A percentile compares a stretch with the other conserved stretches of the same genome.
Conservation (phyloP, 2,329 filamentous ascomycete species). For the Metarhizium guizhouense region DNA sequence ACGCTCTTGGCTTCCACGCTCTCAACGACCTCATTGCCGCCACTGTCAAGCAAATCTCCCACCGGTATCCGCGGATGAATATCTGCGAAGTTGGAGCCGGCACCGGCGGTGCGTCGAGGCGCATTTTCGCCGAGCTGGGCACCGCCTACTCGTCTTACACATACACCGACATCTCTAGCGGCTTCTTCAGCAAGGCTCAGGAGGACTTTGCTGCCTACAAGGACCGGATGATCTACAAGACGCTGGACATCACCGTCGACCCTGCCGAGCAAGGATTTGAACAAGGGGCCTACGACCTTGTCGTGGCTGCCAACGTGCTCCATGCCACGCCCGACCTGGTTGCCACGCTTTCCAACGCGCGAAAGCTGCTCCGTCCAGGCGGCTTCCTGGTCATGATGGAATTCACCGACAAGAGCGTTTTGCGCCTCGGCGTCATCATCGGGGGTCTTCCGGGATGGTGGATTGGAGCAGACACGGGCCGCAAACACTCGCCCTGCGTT, state of each 20-base stretch:
- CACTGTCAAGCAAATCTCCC: constrained; percentile 6
- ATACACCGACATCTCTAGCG: constrained; percentile 33
- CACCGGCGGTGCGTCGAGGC: constrained; percentile 29
- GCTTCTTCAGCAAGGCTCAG: constrained; percentile 29
- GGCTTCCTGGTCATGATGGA: constrained; percentile 5
- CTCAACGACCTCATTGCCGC: no score
- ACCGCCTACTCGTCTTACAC: constrained; percentile 25
- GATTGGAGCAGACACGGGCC: no score
- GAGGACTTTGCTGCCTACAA: constrained; percentile 14
- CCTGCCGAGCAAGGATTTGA: constrained; percentile 21
- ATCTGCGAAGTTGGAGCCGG: constrained; percentile 33
- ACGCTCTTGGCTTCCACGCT: background rate
- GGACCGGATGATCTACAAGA: constrained; percentile 12
- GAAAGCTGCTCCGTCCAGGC: constrained; percentile 4
- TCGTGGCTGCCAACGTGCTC: constrained; percentile 27
- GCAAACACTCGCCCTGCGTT: no score
- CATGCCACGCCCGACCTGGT: constrained; percentile 24
- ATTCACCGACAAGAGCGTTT: background rate
- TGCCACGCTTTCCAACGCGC: constrained; percentile 10
- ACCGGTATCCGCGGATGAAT: constrained; percentile 30
- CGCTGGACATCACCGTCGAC: constrained; percentile 15
- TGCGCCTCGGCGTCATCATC: no score
- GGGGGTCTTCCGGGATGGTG: no score
- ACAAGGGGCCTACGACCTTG: constrained; percentile 23
- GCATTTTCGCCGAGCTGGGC: constrained; percentile 22